A percentile compares a stretch with the other conserved stretches of the same genome.
These are phyloP conservation scores for Globisporangium cystogenes DNA, from an alignment of 352 stramenopile genomes.

Conservation along the genomic window DNA sequence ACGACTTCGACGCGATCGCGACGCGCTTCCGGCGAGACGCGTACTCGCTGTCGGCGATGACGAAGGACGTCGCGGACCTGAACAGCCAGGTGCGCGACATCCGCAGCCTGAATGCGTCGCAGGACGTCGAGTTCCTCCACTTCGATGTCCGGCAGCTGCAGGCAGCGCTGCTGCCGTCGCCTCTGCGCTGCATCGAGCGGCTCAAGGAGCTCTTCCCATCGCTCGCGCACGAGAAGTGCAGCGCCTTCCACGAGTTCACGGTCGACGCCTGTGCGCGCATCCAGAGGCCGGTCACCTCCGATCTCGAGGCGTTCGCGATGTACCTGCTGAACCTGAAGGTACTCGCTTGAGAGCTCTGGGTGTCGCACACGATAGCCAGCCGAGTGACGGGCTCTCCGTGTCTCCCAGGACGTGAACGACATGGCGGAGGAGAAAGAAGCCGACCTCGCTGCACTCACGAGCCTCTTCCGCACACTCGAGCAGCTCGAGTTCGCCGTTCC, in stretches of 20 bases:
- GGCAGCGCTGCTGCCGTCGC: constrained; percentile 31
- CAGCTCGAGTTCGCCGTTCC: constrained; percentile 29
- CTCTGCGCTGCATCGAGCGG: constrained; percentile 27
- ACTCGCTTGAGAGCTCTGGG: too few species aligned
- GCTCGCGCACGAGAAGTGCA: constrained; percentile 39
- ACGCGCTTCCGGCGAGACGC: constrained; percentile 29
- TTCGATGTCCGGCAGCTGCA: constrained; percentile 38
- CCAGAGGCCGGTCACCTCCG: constrained; percentile 27
- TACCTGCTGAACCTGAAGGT: constrained; percentile 57
- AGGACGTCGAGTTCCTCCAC: constrained; percentile 35
- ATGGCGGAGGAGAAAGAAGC: constrained; percentile 38
- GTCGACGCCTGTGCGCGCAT: constrained; percentile 30
- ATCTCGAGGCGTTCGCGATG: constrained; percentile 34
- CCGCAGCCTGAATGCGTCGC: constrained; percentile 10
- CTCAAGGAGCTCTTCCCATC: constrained; percentile 33
- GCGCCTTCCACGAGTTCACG: constrained; percentile 39
- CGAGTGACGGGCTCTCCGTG: background rate
- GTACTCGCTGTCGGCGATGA: constrained; percentile 43
- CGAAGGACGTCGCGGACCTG: constrained; percentile 27
- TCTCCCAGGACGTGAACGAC: constrained; percentile 38
- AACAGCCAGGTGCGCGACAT: constrained; percentile 20
- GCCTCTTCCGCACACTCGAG: constrained; percentile 31
- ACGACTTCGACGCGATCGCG: constrained; percentile 43
- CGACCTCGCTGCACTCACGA: constrained; percentile 37
- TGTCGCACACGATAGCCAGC: too few species aligned